Conservation (phyloP, 2,329 filamentous ascomycete genomes). For the Alternaria conjuncta region DNA sequence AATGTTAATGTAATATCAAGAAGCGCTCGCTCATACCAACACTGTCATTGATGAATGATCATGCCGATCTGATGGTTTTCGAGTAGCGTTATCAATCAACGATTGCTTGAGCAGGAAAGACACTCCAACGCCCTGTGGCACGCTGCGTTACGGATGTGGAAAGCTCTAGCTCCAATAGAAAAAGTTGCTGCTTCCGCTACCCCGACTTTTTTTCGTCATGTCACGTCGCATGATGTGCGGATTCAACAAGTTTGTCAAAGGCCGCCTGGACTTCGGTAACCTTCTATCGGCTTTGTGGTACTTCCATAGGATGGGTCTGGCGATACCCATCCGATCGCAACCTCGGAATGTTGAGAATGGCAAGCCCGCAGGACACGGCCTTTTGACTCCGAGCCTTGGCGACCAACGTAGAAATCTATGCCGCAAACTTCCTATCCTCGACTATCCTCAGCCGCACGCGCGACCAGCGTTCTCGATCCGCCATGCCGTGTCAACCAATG, state of each 20-base stretch:
- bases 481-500: not conserved
- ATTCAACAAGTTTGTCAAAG: not conserved
- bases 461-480: not conserved
- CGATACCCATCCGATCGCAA: not conserved
- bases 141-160: not conserved
- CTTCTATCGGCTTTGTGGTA: not conserved
- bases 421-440: not conserved
- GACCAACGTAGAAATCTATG: not conserved
- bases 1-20: conserved; percentile 1
- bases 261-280: not conserved
- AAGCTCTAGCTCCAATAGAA: not conserved
- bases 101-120: not conserved
- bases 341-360: not conserved
- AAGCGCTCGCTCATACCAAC: not conserved
- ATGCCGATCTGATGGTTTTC: not conserved
- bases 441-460: not conserved
- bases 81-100: not conserved
- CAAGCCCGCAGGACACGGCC: not conserved
- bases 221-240: not conserved
- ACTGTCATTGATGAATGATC: not conserved
- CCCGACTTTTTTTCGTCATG: not conserved
- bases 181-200: not conserved
- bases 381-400: not conserved
- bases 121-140: not conserved
- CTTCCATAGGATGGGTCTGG: not conserved